Conservation (phyloP, 805 yeast genomes). For the Wickerhamomyces sydowiorum region DNA sequence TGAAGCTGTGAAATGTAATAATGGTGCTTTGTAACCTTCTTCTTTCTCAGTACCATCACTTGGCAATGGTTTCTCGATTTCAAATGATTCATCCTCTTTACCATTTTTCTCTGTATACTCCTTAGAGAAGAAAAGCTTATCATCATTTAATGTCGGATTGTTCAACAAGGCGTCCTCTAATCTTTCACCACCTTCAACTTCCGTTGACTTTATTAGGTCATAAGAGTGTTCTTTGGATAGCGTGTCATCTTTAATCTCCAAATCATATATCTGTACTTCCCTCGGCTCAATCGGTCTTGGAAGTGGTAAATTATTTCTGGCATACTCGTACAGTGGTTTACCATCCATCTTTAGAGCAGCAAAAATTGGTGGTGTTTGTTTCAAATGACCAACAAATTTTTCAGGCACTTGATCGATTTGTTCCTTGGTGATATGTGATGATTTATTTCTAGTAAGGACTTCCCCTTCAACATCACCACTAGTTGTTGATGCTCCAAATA, state of each 20-base stretch:
- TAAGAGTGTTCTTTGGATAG: slow-evolving; percentile 53
- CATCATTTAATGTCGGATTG: slow-evolving; percentile 50
- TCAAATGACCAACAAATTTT: slow-evolving; percentile 73
- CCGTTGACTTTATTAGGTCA: slow-evolving; percentile 34
- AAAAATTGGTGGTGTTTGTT: slow-evolving; percentile 92
- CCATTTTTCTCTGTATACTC: slow-evolving; percentile 44
- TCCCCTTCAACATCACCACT: slow-evolving; percentile 94
- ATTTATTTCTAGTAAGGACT: slow-evolving; percentile 51
- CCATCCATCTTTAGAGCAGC: slow-evolving; percentile 95
- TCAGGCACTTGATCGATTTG: slow-evolving; percentile 42
- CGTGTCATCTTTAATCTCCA: slow-evolving; percentile 49
- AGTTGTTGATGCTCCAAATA: slow-evolving; percentile 86
- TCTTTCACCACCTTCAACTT: slow-evolving; percentile 43
- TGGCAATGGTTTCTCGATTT: slow-evolving; percentile 32
- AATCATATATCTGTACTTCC: slow-evolving; percentile 51
- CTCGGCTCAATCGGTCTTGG: slow-evolving; percentile 82
- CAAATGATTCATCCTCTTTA: slow-evolving; percentile 32
- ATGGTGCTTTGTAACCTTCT: slow-evolving; percentile 49
- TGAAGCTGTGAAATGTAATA: slow-evolving; percentile 64
- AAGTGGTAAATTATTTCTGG: slow-evolving; percentile 78
- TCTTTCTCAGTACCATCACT: slow-evolving; percentile 29
- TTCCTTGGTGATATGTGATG: slow-evolving; percentile 51
- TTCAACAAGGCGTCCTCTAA: slow-evolving; percentile 30
- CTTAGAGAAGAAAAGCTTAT: slow-evolving; percentile 52
- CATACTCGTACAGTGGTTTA: slow-evolving; percentile 89